Conservation (phyloP, 352 stramenopile genomes). For the Phytophthora capsici region DNA sequence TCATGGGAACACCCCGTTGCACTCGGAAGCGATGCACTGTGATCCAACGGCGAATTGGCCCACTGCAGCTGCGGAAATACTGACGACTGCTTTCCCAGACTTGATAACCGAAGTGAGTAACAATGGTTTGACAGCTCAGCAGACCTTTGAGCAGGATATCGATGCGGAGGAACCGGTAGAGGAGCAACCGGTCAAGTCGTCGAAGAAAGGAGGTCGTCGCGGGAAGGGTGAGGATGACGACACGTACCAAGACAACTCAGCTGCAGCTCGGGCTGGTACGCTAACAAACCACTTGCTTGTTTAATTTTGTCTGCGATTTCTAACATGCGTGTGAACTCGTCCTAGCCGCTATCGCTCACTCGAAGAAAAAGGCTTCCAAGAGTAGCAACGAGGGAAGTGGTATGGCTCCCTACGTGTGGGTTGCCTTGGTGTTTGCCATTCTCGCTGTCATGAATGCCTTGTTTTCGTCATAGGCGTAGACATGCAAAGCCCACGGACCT, state of each 20-base stretch:
- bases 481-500: not conserved
- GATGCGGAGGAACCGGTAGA: slow-evolving; percentile 57
- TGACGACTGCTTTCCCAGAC: slow-evolving; percentile 63
- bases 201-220: slow-evolving; percentile 39
- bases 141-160: slow-evolving; percentile 71
- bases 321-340: not conserved
- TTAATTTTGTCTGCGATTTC: no score
- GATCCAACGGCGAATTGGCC: slow-evolving; percentile 63
- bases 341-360: slow-evolving; percentile 70
- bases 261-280: slow-evolving; percentile 61
- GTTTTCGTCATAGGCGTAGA: slow-evolving; percentile 27
- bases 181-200: slow-evolving; percentile 17
- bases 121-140: slow-evolving; percentile 61
- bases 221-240: slow-evolving; percentile 37
- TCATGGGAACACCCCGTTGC: slow-evolving; percentile 66
- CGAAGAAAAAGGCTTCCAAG: slow-evolving; percentile 73
- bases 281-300: not conserved
- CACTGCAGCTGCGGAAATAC: slow-evolving; percentile 45
- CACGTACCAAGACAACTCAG: slow-evolving; percentile 52
- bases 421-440: slow-evolving; percentile 50
- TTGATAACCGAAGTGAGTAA: slow-evolving; percentile 61
- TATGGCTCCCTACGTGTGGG: slow-evolving; percentile 44
- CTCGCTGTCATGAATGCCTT: slow-evolving; percentile 42
- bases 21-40: slow-evolving; percentile 82
- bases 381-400: slow-evolving; percentile 32